Base-by-base conservation (phyloP, 116 monocot species). In the Papilionanthe hybrid region DNA sequence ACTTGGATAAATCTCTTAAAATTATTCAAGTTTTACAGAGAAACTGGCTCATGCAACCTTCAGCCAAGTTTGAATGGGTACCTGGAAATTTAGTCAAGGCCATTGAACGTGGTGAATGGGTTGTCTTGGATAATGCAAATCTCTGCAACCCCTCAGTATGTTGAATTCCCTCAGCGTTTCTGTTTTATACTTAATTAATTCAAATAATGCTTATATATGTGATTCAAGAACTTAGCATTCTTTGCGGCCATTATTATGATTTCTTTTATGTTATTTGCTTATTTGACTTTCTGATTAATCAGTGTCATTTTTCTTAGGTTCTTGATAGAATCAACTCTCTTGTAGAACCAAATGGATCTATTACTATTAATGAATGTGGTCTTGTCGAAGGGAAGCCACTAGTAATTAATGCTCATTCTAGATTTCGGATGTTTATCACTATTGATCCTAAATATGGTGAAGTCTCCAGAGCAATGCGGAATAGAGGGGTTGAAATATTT, bases 271-370 rank as follows among this genome's bases (percentile, higher is more conserved):
- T 73, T 9, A 44, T 73, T 30, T 73, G 73, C 5, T 19, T 42
- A 17, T 32, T 72, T 42, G 18, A 72, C 18, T 1, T 2, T 42
- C 15, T 42, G 7, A 43, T 9, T 73, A 73, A 73, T 73, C 9
- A 1, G 44, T 73, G 5, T 37, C 37, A 18, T 44, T 49, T 49
- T 66, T 53, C 77, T 42, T 83, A 97, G 95, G 95, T 99, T 75
- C 99, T 99, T 78, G 99, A 99, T 82, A 86, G 99, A 79, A 99
- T 99, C 56, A 99, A 99, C 76, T 95, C 93, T 65, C 81, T 99
- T 79, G 93, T 88, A 25, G 99, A 99, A 79, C 90, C 83, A 71
- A 79, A 83, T 84, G 86, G 90, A 27, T 88, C 84, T 11, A 92
- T 99, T 41, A 91, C 86, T 17, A 72, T 99, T 27, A 99, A 93